Percentiles rank a stretch among this genome's conserved stretches.
These are phyloP conservation scores for Arthrobotrys sphaeroides DNA, from an alignment of 2,329 filamentous ascomycete genomes.

Conservation along the genomic window DNA sequence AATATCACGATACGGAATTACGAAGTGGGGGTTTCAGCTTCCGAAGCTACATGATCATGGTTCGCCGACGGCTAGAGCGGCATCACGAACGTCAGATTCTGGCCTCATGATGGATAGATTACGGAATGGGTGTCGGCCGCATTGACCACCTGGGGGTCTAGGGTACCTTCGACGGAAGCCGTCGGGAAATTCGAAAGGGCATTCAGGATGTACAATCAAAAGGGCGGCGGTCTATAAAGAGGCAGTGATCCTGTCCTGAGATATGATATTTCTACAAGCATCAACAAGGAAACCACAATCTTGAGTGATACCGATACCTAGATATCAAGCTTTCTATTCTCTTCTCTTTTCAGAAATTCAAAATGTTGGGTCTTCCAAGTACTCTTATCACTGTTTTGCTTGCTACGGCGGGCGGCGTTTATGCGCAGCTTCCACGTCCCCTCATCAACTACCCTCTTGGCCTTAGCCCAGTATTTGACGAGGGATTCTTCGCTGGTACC, in stretches of 20 bases:
- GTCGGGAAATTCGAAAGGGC: neutral
- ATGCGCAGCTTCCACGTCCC: constrained; percentile 34
- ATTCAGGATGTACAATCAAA: neutral
- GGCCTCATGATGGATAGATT: constrained; percentile 7
- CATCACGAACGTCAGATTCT: neutral
- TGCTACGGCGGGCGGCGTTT: neutral
- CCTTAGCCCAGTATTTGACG: constrained; percentile 34
- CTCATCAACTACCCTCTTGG: constrained; percentile 26
- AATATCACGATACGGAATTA: constrained; percentile 30
- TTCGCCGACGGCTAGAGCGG: constrained; percentile 15
- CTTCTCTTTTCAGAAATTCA: neutral
- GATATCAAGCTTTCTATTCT: neutral
- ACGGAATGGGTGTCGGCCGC: neutral
- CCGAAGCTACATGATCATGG: neutral
- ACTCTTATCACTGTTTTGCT: constrained; percentile 3
- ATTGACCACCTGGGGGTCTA: neutral
- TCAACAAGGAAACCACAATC: neutral
- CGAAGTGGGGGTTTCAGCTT: constrained; percentile 34
- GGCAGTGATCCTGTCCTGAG: neutral
- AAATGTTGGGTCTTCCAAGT: constrained; percentile 1
- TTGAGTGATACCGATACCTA: neutral
- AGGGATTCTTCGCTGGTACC: constrained; percentile 36
- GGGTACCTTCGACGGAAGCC: neutral
- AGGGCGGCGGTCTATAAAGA: constrained; percentile 4
- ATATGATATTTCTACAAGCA: neutral